phyloP scores from a whole-genome alignment of 768 basidiomycete species.

The Amanita rubescens region DNA sequence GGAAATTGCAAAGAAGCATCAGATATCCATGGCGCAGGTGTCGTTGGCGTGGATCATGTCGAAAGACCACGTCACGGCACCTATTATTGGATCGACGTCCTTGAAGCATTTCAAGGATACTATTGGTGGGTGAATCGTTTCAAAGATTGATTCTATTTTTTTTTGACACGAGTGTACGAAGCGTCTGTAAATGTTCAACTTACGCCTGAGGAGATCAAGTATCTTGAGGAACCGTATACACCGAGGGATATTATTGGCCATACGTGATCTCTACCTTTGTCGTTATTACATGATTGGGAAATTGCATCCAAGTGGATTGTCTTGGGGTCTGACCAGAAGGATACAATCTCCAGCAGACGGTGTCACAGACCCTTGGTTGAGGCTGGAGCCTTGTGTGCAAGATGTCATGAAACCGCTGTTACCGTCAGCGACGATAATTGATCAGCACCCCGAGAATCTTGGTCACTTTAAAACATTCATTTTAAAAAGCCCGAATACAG shows the following conservation, averaged over 20 bases:
- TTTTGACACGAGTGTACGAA: slow-evolving; percentile 6
- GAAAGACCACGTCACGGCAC: slow-evolving; percentile 28
- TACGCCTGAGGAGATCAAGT: slow-evolving; percentile 39
- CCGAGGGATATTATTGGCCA: slow-evolving; percentile 17
- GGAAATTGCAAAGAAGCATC: not conserved
- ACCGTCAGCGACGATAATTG: too few species aligned
- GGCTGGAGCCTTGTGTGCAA: too few species aligned
- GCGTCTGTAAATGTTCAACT: slow-evolving; percentile 34
- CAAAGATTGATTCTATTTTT: not conserved
- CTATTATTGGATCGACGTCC: slow-evolving; percentile 50
- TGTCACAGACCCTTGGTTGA: too few species aligned
- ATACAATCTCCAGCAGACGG: too few species aligned
- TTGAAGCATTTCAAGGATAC: slow-evolving; percentile 45
- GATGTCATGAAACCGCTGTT: too few species aligned
- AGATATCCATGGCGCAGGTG: not conserved
- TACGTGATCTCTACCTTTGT: not conserved
- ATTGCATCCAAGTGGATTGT: too few species aligned
- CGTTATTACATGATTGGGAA: too few species aligned
- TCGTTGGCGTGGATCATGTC: not conserved
- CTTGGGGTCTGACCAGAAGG: too few species aligned
- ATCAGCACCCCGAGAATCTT: too few species aligned
- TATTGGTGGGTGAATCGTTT: slow-evolving; percentile 26
- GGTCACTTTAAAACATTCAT: too few species aligned
- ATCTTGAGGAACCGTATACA: slow-evolving; percentile 37
- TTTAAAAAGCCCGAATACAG: too few species aligned